Base-by-base conservation (phyloP, 2,329 filamentous ascomycete species). In the Phialocephala subalpina region DNA sequence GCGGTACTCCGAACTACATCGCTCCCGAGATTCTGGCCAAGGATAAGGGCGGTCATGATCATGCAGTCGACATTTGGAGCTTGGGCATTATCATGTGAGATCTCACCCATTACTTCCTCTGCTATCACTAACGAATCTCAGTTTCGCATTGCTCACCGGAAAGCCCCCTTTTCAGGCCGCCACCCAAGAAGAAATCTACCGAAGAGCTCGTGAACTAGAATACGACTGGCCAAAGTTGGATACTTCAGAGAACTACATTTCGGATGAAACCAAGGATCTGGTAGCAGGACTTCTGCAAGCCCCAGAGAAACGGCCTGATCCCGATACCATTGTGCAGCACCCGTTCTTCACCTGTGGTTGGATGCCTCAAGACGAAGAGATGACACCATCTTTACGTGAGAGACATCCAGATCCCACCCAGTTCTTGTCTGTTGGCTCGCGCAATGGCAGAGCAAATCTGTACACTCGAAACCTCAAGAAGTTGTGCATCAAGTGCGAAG, bases 51-150 rank as follows among this genome's bases (percentile, higher is more conserved):
- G 96, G 96, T 0, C 96, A 99, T 77, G 96, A 97, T 72, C 94
- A 98, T 77, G 97, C 97, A 83, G 96, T 99, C 3, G 96, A 99
- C 77, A 92, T 99, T 63, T 99, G 97, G 97, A 97, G 95, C 53
- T 85, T 99, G 76, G 96, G 97, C 22, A 96, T 99, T 72, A 99
- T 99, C 77, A 94, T 97, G 90, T 94, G 82, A 82, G 89, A 74
- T 33, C 38, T 25, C 7, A 18, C 16, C 4, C 45, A 16, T 2
- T 16, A n/a, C 35, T 33, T 38, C 67, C 63, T 68, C 69, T 75
- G 69, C 71, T 67, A 70, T 52, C 65, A 63, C 77, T 80, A 38
- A 78, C 67, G 22, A 38, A 33, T 18, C 18, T 2, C 72, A 93
- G 91, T 78, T 98, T 97, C 80, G 97, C 96, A 58, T 95, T 99